Evolutionary conservation across 1,284 basidiomycete species (phyloP), one percentile per base, ranked within the genome.

Genomic region (Ganoderma lingzhi): DNA sequence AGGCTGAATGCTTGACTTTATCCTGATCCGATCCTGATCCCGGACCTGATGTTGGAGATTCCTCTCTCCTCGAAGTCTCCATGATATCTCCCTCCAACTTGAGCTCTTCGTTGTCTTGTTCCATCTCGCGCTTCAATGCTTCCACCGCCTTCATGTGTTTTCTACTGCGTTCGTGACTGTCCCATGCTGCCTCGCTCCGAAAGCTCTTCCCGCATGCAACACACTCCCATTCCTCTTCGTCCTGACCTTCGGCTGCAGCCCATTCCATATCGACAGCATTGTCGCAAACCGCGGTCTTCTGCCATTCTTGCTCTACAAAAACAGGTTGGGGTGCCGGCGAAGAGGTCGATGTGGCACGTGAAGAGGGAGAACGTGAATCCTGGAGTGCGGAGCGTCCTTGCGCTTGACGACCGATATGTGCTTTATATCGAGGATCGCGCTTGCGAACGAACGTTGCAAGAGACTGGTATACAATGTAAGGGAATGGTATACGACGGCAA

Each of bases 151-250:
- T 96, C 79, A 95, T 82, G 80, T 99, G 98, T 80, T 97, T 99
- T 81, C 94, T 95, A 81, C 96, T 98, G 74, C 96, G 86, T 80
- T 99, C 98, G 75, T 99, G 98, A 79, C 97, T 99, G 75, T 91
- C 87, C 96, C 97, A 99, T 19, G 96, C 94, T 0, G 96, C 95
- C 78, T 98, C 96, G 74, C 93, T 96, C 76, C 93, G 86, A 81
- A 99, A 99, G 1, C 86, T 87, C 83, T 98, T 99, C 65, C 90
- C 87, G 78, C 98, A 99, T 3, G 93, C 97, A n/a, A 99, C 93
- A 77, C 98, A 99, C 79, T 98, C 96, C 88, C 95, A 97, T 77
- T 92, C 91, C 76, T 94, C 91, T 5, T 86, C 78, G 67, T 92
- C 87, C n/a, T 78, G 90, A 10, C 89, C 90, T 78, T 93, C 89